Evolutionary conservation across 2,329 filamentous ascomycete species (phyloP).

Genomic region (Colletotrichum falcatum): DNA sequence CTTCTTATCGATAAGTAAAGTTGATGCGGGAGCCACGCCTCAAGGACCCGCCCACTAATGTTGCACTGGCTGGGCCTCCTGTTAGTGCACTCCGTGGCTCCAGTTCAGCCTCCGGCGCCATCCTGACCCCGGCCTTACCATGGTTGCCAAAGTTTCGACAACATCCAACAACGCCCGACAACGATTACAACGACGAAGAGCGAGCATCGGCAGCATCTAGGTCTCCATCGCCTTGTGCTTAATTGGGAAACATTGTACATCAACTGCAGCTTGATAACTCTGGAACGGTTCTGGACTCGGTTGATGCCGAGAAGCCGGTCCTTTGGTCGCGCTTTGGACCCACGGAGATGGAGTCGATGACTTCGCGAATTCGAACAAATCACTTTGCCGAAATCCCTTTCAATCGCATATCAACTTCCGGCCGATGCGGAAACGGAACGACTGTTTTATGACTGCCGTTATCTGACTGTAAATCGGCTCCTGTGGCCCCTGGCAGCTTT

Average conservation of each 20-base stretch:
- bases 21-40: background rate
- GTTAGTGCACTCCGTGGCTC: slow-evolving; percentile 35
- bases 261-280: background rate
- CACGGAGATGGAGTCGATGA: slow-evolving; percentile 55
- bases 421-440: slow-evolving; percentile 21
- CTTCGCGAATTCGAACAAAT: slow-evolving; percentile 35
- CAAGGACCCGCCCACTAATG: background rate
- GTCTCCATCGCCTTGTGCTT: background rate
- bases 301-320: slow-evolving; percentile 37
- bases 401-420: slow-evolving; percentile 15
- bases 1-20: slow-evolving; percentile 12
- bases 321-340: slow-evolving; percentile 41
- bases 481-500: slow-evolving; percentile 33
- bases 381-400: slow-evolving; percentile 20
- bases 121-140: slow-evolving; percentile 26
- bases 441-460: slow-evolving; percentile 35
- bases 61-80: slow-evolving; percentile 17
- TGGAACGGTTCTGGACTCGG: slow-evolving; percentile 30
- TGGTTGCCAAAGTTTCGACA: slow-evolving; percentile 29
- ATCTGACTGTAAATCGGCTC: slow-evolving; percentile 28
- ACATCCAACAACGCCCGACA: slow-evolving; percentile 12
- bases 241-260: background rate
- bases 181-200: slow-evolving; percentile 4
- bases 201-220: background rate
- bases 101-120: slow-evolving; percentile 29